These are phyloP conservation scores for Ustilago lituana DNA, from an alignment of 1,284 basidiomycete genomes.

Conservation along the genomic window DNA sequence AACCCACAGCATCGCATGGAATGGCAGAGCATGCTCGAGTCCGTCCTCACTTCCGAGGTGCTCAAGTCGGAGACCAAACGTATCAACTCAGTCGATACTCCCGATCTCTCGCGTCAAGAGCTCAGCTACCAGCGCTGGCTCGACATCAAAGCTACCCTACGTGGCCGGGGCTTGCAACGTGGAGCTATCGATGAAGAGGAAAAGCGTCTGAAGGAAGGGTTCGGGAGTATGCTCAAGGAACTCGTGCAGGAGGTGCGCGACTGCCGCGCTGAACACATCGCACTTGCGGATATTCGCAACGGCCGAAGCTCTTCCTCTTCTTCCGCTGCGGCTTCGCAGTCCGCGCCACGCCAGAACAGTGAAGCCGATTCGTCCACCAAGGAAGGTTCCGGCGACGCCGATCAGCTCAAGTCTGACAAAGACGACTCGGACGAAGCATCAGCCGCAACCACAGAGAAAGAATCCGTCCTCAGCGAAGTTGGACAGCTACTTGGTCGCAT, in stretches of 20 bases:
- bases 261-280: slow-evolving; percentile 73
- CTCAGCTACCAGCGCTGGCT: slow-evolving; percentile 77
- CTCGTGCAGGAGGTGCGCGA: slow-evolving; percentile 83
- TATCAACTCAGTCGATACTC: slow-evolving; percentile 68
- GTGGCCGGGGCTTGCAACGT: slow-evolving; percentile 69
- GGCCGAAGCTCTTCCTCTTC: slow-evolving; percentile 3
- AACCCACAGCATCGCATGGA: slow-evolving; percentile 61
- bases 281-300: slow-evolving; percentile 44
- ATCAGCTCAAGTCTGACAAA: slow-evolving; percentile 13
- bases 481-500: slow-evolving; percentile 54
- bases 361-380: slow-evolving; percentile 5
- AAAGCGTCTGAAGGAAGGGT: slow-evolving; percentile 80
- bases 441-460: slow-evolving; percentile 22
- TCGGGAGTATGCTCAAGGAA: slow-evolving; percentile 80
- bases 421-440: slow-evolving; percentile 12
- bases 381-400: slow-evolving; percentile 4
- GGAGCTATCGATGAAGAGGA: slow-evolving; percentile 84
- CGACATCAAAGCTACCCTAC: slow-evolving; percentile 85
- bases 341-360: not conserved
- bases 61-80: slow-evolving; percentile 65
- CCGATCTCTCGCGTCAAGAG: slow-evolving; percentile 54
- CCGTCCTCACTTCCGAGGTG: slow-evolving; percentile 65
- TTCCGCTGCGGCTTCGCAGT: slow-evolving; percentile 68
- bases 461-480: slow-evolving; percentile 48
- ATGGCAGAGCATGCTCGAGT: slow-evolving; percentile 67